These are phyloP conservation scores for Lipomyces starkeyi DNA, from an alignment of 805 yeast species.

Conservation along the genomic window DNA sequence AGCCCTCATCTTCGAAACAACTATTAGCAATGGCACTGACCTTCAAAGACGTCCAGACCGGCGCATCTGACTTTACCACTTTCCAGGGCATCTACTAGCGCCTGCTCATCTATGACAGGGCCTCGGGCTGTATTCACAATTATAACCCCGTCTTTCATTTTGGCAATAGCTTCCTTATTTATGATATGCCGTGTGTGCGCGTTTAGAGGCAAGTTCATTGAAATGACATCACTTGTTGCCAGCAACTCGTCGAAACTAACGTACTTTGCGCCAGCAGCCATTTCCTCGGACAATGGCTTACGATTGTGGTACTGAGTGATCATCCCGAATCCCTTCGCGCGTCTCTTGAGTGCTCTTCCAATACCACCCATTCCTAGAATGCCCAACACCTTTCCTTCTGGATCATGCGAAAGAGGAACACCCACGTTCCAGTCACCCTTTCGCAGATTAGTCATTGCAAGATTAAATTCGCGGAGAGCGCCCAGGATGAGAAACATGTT, in stretches of 20 bases:
- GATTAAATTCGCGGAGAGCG: slow-evolving; percentile 69
- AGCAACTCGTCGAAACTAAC: slow-evolving; percentile 73
- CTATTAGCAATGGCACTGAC: background rate
- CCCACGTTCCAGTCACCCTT: slow-evolving; percentile 68
- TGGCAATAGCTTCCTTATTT: slow-evolving; percentile 60
- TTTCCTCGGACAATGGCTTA: slow-evolving; percentile 59
- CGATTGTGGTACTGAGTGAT: slow-evolving; percentile 78
- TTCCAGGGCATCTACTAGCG: slow-evolving; percentile 57
- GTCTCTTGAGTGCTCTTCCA: slow-evolving; percentile 77
- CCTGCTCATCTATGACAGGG: slow-evolving; percentile 67
- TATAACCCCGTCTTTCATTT: slow-evolving; percentile 81
- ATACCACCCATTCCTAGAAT: slow-evolving; percentile 89
- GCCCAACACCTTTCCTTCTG: slow-evolving; percentile 76
- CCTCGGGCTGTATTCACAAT: slow-evolving; percentile 90
- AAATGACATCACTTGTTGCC: slow-evolving; percentile 66
- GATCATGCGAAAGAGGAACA: slow-evolving; percentile 72
- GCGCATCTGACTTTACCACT: slow-evolving; percentile 61
- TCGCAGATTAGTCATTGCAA: slow-evolving; percentile 60
- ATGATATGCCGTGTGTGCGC: slow-evolving; percentile 70
- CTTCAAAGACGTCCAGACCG: slow-evolving; percentile 71
- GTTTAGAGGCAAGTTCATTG: slow-evolving; percentile 80
- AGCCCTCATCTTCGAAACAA: background rate
- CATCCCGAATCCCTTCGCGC: slow-evolving; percentile 79
- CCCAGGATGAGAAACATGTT: slow-evolving; percentile 67
- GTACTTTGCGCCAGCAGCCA: slow-evolving; percentile 73